Base-by-base conservation (phyloP, 495 filamentous ascomycete species). In the Rhizodiscina lignyota region DNA sequence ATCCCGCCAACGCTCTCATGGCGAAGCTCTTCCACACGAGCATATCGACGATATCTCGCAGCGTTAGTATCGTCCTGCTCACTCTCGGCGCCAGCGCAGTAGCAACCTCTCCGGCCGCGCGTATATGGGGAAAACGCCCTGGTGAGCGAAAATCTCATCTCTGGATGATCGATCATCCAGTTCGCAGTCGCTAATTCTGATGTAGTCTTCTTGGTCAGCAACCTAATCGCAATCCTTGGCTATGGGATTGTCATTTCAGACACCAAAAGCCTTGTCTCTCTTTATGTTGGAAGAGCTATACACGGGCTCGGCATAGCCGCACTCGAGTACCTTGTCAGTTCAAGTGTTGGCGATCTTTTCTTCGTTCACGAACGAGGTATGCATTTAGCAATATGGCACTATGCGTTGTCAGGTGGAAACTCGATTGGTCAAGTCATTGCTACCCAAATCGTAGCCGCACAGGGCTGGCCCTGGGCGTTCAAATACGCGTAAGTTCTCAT, bases 361-460 rank as follows among this genome's bases (percentile, higher is more conserved):
- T 27, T 27, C 24, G 24, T 27, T 13, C 18, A 42, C 30, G 37
- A 46, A 21, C 34, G 43, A 4, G 39, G 39, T 6, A n/a, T 42
- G 13, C 24, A 13, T 8, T 8, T 27, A 23, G 43, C 30, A n/a
- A n/a, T n/a, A n/a, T n/a, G n/a, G n/a, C n/a, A n/a, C n/a, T n/a
- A n/a, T n/a, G n/a, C n/a, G n/a, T n/a, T n/a, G n/a, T n/a, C n/a
- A n/a, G n/a, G n/a, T n/a, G n/a, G n/a, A n/a, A n/a, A n/a, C n/a
- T n/a, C n/a, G n/a, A n/a, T n/a, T n/a, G n/a, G n/a, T n/a, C n/a
- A n/a, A n/a, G n/a, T n/a, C n/a, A n/a, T n/a, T n/a, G n/a, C n/a
- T n/a, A n/a, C n/a, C n/a, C n/a, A n/a, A n/a, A n/a, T n/a, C n/a
- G n/a, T n/a, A n/a, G n/a, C n/a, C n/a, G n/a, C n/a, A n/a, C n/a